Evolutionary conservation across 305 asterid species (phyloP), one percentile per base, ranked within the genome.

Genomic region (Fraxinus latifolia): DNA sequence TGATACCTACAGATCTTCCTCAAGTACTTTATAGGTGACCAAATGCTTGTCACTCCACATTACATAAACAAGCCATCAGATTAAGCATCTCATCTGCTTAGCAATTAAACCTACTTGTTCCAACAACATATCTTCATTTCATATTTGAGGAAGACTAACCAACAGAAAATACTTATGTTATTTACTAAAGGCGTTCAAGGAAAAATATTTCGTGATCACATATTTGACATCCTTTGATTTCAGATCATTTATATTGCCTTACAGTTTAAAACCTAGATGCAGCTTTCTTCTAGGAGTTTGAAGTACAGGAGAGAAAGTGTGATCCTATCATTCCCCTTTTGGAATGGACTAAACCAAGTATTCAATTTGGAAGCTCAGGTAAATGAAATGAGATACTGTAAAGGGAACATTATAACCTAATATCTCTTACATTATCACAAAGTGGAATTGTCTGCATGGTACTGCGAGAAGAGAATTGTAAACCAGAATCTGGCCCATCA

Each of bases 391-490:
- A 71, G 12, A 33, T 33, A 71, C 27, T 80, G 32, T 21, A 34
- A 55, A 47, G 37, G 21, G 79, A 77, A 86, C 72, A 82, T 75
- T 33, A 77, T 55, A 53, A 73, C 81, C 53, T 53, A 44, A 75
- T 53, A 55, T 47, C 70, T 80, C 89, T 83, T 85, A 90, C 96
- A 65, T 86, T 73, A 29, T 78, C 78, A 47, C 77, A 58, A 72
- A 76, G 55, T 50, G 83, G 74, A 37, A 79, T 79, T 76, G 86
- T 77, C 79, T 84, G 87, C 84, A 74, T 60, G 78, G 81, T 79
- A 34, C 77, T 71, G 84, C 80, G 80, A 82, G 90, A 81, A 33
- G 86, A 86, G 83, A 85, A 44, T 73, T 82, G 85, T 78, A 84
- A 81, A 65, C 81, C 85, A 80, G 87, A 86, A 42, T 84, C 85